Conservation (phyloP, 257 asterid genomes). For the Solanum acaule region DNA sequence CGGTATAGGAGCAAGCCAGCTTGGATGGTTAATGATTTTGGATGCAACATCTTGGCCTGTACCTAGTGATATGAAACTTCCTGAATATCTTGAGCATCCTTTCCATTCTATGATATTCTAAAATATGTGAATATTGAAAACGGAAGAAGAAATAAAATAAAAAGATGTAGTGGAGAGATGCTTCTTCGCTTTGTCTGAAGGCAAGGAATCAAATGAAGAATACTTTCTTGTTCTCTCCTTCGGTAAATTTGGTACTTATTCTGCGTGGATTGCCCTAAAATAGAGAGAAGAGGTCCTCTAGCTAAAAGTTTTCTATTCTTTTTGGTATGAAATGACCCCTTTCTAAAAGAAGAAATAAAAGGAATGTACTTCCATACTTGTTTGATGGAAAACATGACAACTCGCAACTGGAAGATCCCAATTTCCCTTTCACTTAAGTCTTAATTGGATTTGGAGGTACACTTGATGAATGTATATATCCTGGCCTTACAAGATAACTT, state of each 20-base stretch:
- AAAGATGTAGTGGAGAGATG: slow-evolving; percentile 16
- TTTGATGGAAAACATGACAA: slow-evolving; percentile 29
- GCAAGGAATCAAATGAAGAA: slow-evolving; percentile 55
- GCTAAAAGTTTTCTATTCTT: slow-evolving; percentile 28
- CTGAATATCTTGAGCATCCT: neutral
- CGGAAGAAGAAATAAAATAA: neutral
- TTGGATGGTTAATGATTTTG: neutral
- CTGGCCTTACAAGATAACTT: slow-evolving; percentile 7
- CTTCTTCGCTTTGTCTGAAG: slow-evolving; percentile 55
- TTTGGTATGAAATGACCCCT: slow-evolving; percentile 35
- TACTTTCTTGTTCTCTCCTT: slow-evolving; percentile 61
- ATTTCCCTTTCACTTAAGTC: slow-evolving; percentile 16
- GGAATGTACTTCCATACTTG: slow-evolving; percentile 40
- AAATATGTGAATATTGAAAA: neutral
- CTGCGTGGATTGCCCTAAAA: slow-evolving; percentile 36
- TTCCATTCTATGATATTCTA: neutral
- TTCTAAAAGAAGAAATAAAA: slow-evolving; percentile 21
- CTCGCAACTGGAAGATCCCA: slow-evolving; percentile 21
- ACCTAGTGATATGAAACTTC: neutral
- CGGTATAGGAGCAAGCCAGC: neutral
- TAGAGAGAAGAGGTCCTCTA: slow-evolving; percentile 28
- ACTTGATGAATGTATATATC: slow-evolving; percentile 17
- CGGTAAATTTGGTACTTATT: slow-evolving; percentile 59
- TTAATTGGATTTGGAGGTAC: slow-evolving; percentile 27
- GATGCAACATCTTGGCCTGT: neutral